Evolutionary conservation across 2,329 filamentous ascomycete species (phyloP), one percentile per base, ranked within the genome.

Genomic region (Colletotrichum sp.): DNA sequence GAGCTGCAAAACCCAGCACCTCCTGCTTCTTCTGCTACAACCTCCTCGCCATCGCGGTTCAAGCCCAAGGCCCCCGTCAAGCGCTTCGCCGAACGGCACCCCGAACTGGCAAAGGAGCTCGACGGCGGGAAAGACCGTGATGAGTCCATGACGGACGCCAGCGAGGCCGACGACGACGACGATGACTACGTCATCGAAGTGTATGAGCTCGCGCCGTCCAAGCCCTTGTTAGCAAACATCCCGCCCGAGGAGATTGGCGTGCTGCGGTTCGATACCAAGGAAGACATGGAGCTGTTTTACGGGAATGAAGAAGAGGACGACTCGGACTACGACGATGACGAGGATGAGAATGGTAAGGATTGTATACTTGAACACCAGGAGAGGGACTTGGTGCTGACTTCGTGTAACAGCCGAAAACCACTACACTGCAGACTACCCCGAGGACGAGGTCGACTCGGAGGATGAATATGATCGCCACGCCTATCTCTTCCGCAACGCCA

Each of bases 391-490:
- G n/a, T 52, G n/a, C 44, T 52, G 16, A 52, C 16, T 52, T 13
- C 3, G 28, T 63, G 9, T 10, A 12, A 32, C 76, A 93, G 93
- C 94, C 44, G 94, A 96, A 82, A 94, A 95, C 80, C 93, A 95
- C 83, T 95, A 96, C 81, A 92, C 92, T 5, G 93, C 94, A 70
- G 94, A 96, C 82, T 96, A 96, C 79, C 94, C 94, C 1, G 94
- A 96, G 77, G 94, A 96, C 70, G 94, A 96, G 82, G 89, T 95
- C 16, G 93, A 92, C 60, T 93, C 92, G 18, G 94, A 95, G 79
- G 85, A 87, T 69, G 86, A 87, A 74, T 86, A 88, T 77, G 90
- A 88, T 59, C 86, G 87, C 12, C 88, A 91, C 71, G 82, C 90
- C 2, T 93, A 93, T 81, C 83, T 86, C 39, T 92, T 89, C 80